These are phyloP conservation scores for Metschnikowia continentalis DNA, from an alignment of 805 yeast species.

Conservation along the genomic window DNA sequence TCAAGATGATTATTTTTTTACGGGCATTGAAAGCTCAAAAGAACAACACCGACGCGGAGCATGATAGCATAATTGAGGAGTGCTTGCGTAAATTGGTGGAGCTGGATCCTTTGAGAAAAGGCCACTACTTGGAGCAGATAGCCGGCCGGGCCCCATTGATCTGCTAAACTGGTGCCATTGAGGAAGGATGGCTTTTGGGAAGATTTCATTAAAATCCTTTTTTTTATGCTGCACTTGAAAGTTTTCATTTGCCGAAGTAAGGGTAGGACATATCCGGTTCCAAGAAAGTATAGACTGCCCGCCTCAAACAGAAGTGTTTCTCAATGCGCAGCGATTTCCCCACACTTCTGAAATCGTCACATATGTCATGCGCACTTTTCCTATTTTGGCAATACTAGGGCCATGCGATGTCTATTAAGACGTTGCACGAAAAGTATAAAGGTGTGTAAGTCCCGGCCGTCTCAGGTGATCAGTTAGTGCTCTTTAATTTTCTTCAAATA, in stretches of 20 bases:
- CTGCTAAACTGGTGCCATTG: not conserved
- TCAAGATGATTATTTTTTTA: slow-evolving; percentile 53
- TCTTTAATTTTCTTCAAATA: not conserved
- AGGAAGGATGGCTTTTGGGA: too few relatives aligned
- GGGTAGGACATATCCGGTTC: not conserved
- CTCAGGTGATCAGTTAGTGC: not conserved
- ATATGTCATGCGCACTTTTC: slow-evolving; percentile 5
- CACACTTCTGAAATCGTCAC: slow-evolving; percentile 3
- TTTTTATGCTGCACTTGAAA: too few relatives aligned
- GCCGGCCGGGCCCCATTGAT: slow-evolving; percentile 12
- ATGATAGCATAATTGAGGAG: slow-evolving; percentile 23
- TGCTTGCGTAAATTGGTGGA: slow-evolving; percentile 42
- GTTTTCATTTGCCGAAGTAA: too few relatives aligned
- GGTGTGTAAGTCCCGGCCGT: not conserved
- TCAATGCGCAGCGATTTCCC: slow-evolving; percentile 2
- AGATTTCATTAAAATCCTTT: too few relatives aligned
- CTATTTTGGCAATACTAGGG: slow-evolving; percentile 1
- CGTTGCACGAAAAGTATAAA: not conserved
- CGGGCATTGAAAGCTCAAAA: slow-evolving; percentile 26
- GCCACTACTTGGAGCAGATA: slow-evolving; percentile 49
- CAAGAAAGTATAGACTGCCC: not conserved
- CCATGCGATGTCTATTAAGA: not conserved
- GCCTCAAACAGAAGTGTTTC: not conserved
- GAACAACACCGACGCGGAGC: not conserved
- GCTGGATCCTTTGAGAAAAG: slow-evolving; percentile 62